phyloP scores from a whole-genome alignment of 1,284 basidiomycete genomes.

The Albatrellus sp. region DNA sequence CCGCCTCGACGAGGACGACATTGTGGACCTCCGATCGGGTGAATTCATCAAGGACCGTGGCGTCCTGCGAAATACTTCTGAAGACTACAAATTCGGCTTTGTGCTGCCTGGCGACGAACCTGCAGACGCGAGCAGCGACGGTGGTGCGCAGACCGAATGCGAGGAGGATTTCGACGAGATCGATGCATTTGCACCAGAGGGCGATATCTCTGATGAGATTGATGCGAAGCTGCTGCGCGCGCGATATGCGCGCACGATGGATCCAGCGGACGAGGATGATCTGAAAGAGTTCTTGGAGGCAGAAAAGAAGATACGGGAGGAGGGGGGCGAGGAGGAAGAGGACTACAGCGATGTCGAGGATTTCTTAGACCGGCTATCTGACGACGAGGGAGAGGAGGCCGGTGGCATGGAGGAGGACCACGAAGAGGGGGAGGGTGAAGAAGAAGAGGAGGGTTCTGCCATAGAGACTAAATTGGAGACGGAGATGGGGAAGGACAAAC shows the following conservation, averaged over 20 bases:
- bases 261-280: constrained; percentile 44
- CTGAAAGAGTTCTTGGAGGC: constrained; percentile 54
- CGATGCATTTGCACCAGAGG: constrained; percentile 24
- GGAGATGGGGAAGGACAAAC: too few relatives aligned
- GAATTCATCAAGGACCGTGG: constrained; percentile 57
- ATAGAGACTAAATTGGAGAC: neutral
- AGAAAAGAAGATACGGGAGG: constrained; percentile 36
- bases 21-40: constrained; percentile 49
- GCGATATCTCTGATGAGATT: constrained; percentile 18
- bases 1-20: constrained; percentile 62
- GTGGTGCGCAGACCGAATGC: constrained; percentile 18
- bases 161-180: constrained; percentile 27
- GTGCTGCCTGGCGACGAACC: constrained; percentile 21
- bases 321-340: constrained; percentile 23
- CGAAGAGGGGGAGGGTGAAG: neutral
- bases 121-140: constrained; percentile 17
- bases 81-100: constrained; percentile 33
- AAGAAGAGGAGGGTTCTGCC: neutral
- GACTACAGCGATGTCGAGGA: constrained; percentile 35
- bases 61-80: constrained; percentile 32
- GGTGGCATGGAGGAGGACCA: neutral
- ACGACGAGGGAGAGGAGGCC: neutral
- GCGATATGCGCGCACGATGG: constrained; percentile 14
- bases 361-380: neutral
- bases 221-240: constrained; percentile 16